Evolutionary conservation across 1,284 basidiomycete genomes (phyloP), one percentile per base, ranked within the genome.

Genomic region (Sphaerobolus stellatus): DNA sequence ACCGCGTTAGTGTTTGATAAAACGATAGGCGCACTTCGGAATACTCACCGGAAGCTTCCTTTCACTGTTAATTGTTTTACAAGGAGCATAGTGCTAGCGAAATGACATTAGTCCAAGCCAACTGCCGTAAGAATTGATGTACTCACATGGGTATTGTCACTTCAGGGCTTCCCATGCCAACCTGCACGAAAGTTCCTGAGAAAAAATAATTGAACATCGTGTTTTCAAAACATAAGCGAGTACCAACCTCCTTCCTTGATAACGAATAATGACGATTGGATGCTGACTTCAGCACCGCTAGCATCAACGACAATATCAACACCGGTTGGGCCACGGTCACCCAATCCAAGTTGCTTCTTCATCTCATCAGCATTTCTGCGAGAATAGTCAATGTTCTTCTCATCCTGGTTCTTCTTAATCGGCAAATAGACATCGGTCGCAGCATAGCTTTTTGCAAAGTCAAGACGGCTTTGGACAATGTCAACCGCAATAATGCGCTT

Each of bases 361-460:
- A 84, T 71, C 41, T 72, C 69, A 2, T 64, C 58, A 2, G 79
- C 77, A 22, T 68, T 64, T 41, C 74, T 65, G 14, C 68, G 75
- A 58, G 88, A 88, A 70, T 90, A 94, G 25, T 76, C 79, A 18
- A 84, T 72, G 60, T 78, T 81, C 38, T 75, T 72, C 71, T 96
- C 94, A 50, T 82, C 84, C 47, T 81, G 75, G 49, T 83, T 71
- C 25, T 79, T 71, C 52, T 78, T 74, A 8, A 83, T 80, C 25
- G 94, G 92, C 41, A 82, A 72, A 71, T 84, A 95, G 13, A 78
- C 76, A 58, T 94, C 88, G 2, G 94, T 92, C 13, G 94, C 94
- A n/a, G 88, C 92, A 70, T 95, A 97, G 22, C 67, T 62, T 67
- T 87, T 87, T 13, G 96, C 94, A 66, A 98, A 98, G 43, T 90